Base-by-base conservation (phyloP, 768 basidiomycete genomes). In the Nidularia sp. region DNA sequence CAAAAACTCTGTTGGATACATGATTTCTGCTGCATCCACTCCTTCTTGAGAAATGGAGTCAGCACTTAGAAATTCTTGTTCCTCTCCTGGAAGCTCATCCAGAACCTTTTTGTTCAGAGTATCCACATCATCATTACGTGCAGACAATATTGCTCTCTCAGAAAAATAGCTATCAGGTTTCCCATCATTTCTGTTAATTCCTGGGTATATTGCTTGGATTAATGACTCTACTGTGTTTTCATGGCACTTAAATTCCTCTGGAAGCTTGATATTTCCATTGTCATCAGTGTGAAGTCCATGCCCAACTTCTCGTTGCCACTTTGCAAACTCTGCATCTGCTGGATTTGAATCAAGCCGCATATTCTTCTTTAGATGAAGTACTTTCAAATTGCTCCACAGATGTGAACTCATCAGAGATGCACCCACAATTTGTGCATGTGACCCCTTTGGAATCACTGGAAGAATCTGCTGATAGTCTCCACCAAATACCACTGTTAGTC, bases 381-480 rank as follows among this genome's bases (percentile, higher is more conserved):
- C 50, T 6, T 54, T 12, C 29, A 76, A 59, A 5, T 43, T 39
- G 4, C 34, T 25, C 77, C 79, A 81, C 0, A 81, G 58, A 9
- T 55, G 31, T 18, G 75, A 79, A 5, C 59, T 47, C 15, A 59
- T 62, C 0, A 79, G 56, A 4, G 63, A 63, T 1, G 71, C 70
- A 52, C 45, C 54, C 4, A 79, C 64, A 62, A 77, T 74, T 13
- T 76, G 61, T 47, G 66, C 65, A 42, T 68, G 46, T 12, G 62
- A 59, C 2, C 76, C 77, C 54, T 67, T 62, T 0, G 48, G 56
- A 47, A 81, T 59, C 1, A 79, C 72, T 44, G 77, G 77, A 0
- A 80, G 68, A 5, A 60, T 77, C 56, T 81, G 79, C 25, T 67
- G 63, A 49, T 74, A 80, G 56, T 81, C 77, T 1, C 77, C 80